phyloP scores from a whole-genome alignment of 257 asterid genomes.

The Solanum virginianum region DNA sequence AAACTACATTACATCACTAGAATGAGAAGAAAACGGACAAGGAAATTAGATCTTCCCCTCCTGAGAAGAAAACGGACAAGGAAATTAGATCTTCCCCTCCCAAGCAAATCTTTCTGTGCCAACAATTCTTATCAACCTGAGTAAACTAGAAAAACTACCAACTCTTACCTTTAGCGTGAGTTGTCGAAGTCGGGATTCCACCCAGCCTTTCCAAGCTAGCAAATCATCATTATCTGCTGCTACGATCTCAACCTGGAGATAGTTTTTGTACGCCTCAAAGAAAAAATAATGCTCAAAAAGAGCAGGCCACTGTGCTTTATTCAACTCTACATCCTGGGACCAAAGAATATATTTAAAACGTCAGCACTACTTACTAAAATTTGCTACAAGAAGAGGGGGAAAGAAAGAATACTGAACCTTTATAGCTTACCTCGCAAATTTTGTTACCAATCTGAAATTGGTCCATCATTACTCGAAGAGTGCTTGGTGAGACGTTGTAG shows the following conservation, averaged over 20 bases:
- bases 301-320: slow-evolving; percentile 13
- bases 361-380: not conserved
- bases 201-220: slow-evolving; percentile 31
- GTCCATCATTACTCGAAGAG: slow-evolving; percentile 29
- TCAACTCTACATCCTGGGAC: slow-evolving; percentile 19
- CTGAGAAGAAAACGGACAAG: not conserved
- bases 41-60: too few relatives aligned
- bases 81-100: not conserved
- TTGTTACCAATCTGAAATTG: slow-evolving; percentile 27
- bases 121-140: not conserved
- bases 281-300: slow-evolving; percentile 22
- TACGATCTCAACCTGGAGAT: slow-evolving; percentile 23
- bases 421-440: slow-evolving; percentile 17
- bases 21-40: not conserved
- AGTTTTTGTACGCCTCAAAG: slow-evolving; percentile 28
- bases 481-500: slow-evolving; percentile 31
- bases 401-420: not conserved
- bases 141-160: not conserved
- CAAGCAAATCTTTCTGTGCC: not conserved
- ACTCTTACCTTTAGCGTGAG: slow-evolving; percentile 17
- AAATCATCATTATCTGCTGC: slow-evolving; percentile 20
- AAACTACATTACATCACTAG: not conserved
- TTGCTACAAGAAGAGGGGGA: not conserved
- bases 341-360: not conserved
- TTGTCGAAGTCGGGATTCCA: slow-evolving; percentile 26